Conservation (phyloP, 441 rosid species). For the Erodium moschatum region DNA sequence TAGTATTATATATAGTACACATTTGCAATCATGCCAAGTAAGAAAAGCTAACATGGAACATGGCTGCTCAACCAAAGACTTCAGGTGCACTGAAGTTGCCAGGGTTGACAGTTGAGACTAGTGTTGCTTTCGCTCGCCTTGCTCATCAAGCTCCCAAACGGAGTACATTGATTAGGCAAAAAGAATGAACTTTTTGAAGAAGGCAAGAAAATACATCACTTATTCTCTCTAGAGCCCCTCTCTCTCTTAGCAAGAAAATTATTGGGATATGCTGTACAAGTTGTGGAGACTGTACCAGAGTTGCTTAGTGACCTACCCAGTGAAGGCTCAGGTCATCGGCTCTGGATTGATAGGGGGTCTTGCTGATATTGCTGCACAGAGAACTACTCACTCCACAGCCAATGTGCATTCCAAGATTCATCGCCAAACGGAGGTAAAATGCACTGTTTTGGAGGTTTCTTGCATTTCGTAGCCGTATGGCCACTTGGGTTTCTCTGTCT, state of each 20-base stretch:
- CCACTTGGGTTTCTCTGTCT: background rate
- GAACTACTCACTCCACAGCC: slow-evolving; percentile 32
- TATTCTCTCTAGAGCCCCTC: too few relatives aligned
- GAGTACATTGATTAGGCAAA: background rate
- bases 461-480: background rate
- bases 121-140: background rate
- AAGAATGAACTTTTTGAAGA: too few relatives aligned
- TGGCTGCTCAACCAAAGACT: background rate
- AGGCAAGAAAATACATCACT: too few relatives aligned
- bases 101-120: background rate
- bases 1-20: too few relatives aligned
- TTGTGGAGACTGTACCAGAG: background rate
- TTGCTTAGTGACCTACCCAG: slow-evolving; percentile 34
- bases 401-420: slow-evolving; percentile 12
- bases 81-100: background rate
- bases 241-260: background rate
- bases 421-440: slow-evolving; percentile 23
- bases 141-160: background rate
- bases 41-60: background rate
- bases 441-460: background rate
- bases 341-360: slow-evolving; percentile 54
- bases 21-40: background rate
- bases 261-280: background rate
- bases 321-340: slow-evolving; percentile 49
- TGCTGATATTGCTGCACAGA: slow-evolving; percentile 52